Conservation (phyloP, 2,329 filamentous ascomycete genomes). For the Dactylonectria estremocensis region DNA sequence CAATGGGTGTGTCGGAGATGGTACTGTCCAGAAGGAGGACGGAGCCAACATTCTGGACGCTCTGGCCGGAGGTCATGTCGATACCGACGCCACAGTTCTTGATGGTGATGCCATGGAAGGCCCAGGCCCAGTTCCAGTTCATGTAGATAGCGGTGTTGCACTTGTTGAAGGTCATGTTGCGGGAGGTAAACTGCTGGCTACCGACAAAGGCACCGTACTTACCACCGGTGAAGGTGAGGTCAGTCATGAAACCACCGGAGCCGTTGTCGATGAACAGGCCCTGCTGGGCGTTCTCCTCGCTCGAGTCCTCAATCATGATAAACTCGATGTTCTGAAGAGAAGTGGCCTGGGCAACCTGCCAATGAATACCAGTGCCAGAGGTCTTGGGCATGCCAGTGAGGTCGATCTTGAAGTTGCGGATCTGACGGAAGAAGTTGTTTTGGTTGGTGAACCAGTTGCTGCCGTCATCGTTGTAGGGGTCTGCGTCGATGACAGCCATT, state of each 20-base stretch:
- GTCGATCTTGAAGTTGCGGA: slow-evolving; percentile 88
- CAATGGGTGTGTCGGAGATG: slow-evolving; percentile 81
- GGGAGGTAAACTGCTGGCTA: slow-evolving; percentile 89
- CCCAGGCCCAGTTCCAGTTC: slow-evolving; percentile 95
- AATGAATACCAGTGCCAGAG: slow-evolving; percentile 81
- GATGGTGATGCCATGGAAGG: slow-evolving; percentile 82
- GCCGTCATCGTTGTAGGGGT: slow-evolving; percentile 82
- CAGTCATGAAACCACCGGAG: slow-evolving; percentile 86
- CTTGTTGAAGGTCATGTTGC: slow-evolving; percentile 86
- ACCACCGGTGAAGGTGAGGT: slow-evolving; percentile 88
- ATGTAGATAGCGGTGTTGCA: slow-evolving; percentile 88
- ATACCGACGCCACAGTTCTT: slow-evolving; percentile 83
- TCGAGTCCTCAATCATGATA: slow-evolving; percentile 80
- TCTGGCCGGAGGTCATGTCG: slow-evolving; percentile 79
- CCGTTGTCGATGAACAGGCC: slow-evolving; percentile 91
- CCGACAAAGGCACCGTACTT: slow-evolving; percentile 84
- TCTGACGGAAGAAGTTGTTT: slow-evolving; percentile 87
- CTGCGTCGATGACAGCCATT: slow-evolving; percentile 90
- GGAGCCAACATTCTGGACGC: slow-evolving; percentile 86
- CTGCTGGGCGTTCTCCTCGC: slow-evolving; percentile 76
- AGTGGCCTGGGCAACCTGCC: slow-evolving; percentile 89
- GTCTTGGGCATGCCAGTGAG: slow-evolving; percentile 74
- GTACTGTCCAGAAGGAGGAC: slow-evolving; percentile 82
- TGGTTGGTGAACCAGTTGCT: slow-evolving; percentile 86
- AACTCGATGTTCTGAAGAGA: slow-evolving; percentile 86